These are phyloP conservation scores for Aspergillus sparsus DNA, from an alignment of 495 filamentous ascomycete species.

Conservation along the genomic window DNA sequence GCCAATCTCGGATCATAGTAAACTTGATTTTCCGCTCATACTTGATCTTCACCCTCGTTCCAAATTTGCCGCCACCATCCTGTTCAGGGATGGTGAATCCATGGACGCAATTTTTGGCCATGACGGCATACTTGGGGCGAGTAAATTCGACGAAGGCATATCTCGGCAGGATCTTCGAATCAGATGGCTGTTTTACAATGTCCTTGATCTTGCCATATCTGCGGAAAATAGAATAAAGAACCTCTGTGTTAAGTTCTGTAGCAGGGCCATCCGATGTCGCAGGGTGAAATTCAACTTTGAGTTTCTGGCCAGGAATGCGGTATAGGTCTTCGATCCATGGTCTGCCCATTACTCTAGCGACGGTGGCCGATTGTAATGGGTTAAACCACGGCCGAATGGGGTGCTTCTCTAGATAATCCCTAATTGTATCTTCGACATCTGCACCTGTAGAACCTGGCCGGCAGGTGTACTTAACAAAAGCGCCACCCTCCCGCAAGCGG, in stretches of 20 bases:
- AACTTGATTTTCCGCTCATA: slow-evolving; percentile 77
- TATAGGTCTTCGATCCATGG: slow-evolving; percentile 95
- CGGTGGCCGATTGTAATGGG: slow-evolving; percentile 70
- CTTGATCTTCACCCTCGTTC: slow-evolving; percentile 72
- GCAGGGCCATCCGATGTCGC: slow-evolving; percentile 61
- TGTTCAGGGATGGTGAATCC: slow-evolving; percentile 68
- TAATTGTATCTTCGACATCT: slow-evolving; percentile 60
- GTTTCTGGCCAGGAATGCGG: slow-evolving; percentile 69
- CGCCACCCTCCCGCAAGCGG: slow-evolving; percentile 86
- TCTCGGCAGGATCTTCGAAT: slow-evolving; percentile 79
- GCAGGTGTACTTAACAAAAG: slow-evolving; percentile 85
- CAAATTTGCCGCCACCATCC: slow-evolving; percentile 68
- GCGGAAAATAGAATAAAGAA: slow-evolving; percentile 83
- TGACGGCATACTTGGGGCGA: slow-evolving; percentile 68
- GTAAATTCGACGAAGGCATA: slow-evolving; percentile 79
- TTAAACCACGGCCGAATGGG: slow-evolving; percentile 87
- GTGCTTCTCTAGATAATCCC: slow-evolving; percentile 61
- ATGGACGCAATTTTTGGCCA: slow-evolving; percentile 92
- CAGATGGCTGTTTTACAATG: slow-evolving; percentile 73
- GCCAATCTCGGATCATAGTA: slow-evolving; percentile 83
- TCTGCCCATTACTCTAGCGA: slow-evolving; percentile 71
- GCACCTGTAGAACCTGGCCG: slow-evolving; percentile 48
- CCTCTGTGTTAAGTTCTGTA: slow-evolving; percentile 81
- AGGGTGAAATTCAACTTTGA: slow-evolving; percentile 84
- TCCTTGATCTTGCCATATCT: slow-evolving; percentile 85